Conservation (phyloP, 352 stramenopile species). For the Peronospora destructor region DNA sequence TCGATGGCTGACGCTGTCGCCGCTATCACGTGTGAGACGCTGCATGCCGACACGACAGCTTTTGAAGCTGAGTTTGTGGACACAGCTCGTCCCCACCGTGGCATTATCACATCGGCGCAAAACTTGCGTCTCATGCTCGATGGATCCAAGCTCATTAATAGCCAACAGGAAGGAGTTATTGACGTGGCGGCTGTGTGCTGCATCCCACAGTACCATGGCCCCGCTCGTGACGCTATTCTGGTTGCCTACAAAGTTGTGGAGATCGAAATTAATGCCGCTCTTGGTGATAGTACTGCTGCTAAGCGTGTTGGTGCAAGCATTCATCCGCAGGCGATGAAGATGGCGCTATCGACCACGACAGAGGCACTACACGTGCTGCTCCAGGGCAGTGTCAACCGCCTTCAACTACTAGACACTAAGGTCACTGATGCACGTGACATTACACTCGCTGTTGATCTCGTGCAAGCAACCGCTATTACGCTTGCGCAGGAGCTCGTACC, state of each 20-base stretch:
- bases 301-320: conserved; percentile 33
- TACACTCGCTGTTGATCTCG: conserved; percentile 39
- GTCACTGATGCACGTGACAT: conserved; percentile 14
- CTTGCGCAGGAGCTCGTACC: conserved; percentile 45
- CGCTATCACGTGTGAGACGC: conserved; percentile 76
- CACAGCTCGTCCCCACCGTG: conserved; percentile 68
- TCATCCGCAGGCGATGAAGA: conserved; percentile 64
- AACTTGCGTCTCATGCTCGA: conserved; percentile 86
- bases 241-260: conserved; percentile 65
- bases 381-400: conserved; percentile 50
- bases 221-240: conserved; percentile 59
- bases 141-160: conserved; percentile 78
- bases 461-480: conserved; percentile 34
- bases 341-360: conserved; percentile 41
- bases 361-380: conserved; percentile 54
- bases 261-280: conserved; percentile 56
- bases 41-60: conserved; percentile 47
- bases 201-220: conserved; percentile 82
- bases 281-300: conserved; percentile 18
- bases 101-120: conserved; percentile 76
- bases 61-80: conserved; percentile 87
- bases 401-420: conserved; percentile 21
- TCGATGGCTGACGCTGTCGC: conserved; percentile 68
- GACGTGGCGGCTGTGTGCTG: conserved; percentile 44
- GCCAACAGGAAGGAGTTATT: conserved; percentile 30